These are phyloP conservation scores for Quercus suber DNA, from an alignment of 306 rosid genomes.

Conservation along the genomic window DNA sequence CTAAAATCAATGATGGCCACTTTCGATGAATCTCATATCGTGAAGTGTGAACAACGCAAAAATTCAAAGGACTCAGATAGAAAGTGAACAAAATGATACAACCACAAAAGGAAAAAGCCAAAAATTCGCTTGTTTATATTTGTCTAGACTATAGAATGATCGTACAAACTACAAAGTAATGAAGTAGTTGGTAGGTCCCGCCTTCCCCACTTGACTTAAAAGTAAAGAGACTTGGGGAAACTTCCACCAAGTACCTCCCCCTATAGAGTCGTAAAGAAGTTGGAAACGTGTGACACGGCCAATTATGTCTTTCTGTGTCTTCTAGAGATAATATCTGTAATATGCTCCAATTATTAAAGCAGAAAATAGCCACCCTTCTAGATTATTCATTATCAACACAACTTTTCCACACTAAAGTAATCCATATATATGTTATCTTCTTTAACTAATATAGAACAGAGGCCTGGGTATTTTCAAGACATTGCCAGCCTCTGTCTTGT, in stretches of 20 bases:
- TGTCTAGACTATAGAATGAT: no score
- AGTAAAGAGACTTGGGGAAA: not conserved
- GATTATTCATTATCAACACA: not conserved
- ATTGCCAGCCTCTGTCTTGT: not conserved
- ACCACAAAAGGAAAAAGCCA: no score
- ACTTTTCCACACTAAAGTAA: not conserved
- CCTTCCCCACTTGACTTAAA: not conserved
- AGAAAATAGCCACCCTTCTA: not conserved
- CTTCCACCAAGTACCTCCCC: not conserved
- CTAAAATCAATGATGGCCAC: no score
- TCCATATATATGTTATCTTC: not conserved
- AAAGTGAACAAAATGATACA: no score
- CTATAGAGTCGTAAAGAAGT: conserved; percentile 7
- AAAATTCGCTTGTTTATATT: no score
- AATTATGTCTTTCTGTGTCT: not conserved
- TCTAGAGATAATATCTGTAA: not conserved
- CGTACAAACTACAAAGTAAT: no score
- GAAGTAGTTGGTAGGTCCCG: not conserved
- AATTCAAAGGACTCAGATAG: not conserved
- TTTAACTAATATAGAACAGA: not conserved
- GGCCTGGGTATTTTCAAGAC: not conserved
- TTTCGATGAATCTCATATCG: no score
- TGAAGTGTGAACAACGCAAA: no score
- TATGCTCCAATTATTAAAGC: not conserved
- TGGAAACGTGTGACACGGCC: conserved; percentile 16